Evolutionary conservation across 139 green algal species (phyloP), one percentile per base, ranked within the genome.

Genomic region (Spirogloea muscicola): DNA sequence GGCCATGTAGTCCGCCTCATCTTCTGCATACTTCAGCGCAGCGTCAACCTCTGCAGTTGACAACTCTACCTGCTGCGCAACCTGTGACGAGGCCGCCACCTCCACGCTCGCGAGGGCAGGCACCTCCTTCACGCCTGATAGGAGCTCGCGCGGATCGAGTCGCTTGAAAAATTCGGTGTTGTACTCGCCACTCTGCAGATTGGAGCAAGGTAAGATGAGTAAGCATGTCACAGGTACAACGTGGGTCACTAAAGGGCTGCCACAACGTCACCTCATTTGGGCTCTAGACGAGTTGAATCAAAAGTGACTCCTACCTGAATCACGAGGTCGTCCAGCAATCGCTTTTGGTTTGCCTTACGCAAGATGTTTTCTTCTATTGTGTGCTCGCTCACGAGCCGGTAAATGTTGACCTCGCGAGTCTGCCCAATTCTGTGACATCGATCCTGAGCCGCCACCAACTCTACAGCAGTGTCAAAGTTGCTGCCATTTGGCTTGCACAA

Each of bases 301-400:
- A 33, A 62, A 33, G 5, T 38, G 7, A 7, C 9, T 16, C 58
- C 34, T n/a, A 77, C 64, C 60, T 87, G 83, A 77, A 99, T 99
- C 51, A 95, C 94, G 58, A 99, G 85, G 55, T 87, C 89, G 86
- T 99, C 94, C 39, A 98, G 86, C 79, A 94, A 85, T 1, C 92
- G 88, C 86, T 99, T 99, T 86, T 98, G 93, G 82, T 96, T 90
- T 16, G 80, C 87, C 83, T 99, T 99, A 64, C 84, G 85, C 68
- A 98, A 78, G 62, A 99, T 99, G 85, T 98, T 98, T 83, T 98
- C 94, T 82, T 97, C 93, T 48, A 97, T 93, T 1, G 93, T 98
- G 60, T 89, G 84, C 67, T 93, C 74, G 46, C 72, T 74, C 33
- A 99, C 86, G 41, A 99, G 85, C 39, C 94, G 88, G 86, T 98